Percentiles rank a stretch among this genome's conserved stretches.
phyloP scores from a whole-genome alignment of 208 protist genomes.

The Leptomonas seymouri region DNA sequence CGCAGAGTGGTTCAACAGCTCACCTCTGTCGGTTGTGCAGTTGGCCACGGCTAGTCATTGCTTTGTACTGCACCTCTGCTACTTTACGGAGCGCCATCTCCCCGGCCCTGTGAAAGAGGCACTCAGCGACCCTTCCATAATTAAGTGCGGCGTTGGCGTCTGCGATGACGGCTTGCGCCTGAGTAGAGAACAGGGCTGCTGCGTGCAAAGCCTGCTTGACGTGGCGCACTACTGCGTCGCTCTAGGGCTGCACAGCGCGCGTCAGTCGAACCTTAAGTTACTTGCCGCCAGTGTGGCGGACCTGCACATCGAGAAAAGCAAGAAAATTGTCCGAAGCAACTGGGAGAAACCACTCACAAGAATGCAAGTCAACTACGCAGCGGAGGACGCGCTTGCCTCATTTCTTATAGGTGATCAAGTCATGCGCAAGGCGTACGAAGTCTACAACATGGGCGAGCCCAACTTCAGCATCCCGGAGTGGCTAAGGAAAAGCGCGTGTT shows the following conservation, averaged over 20 bases:
- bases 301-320: constrained; percentile 42
- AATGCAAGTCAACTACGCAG: constrained; percentile 42
- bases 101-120: constrained; percentile 28
- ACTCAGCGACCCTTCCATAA: constrained; percentile 35
- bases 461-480: constrained; percentile 19
- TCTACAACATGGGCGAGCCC: not conserved
- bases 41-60: constrained; percentile 57
- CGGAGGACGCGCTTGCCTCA: constrained; percentile 63
- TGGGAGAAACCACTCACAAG: constrained; percentile 52
- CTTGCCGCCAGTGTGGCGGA: constrained; percentile 28
- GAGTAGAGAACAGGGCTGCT: constrained; percentile 33
- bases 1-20: constrained; percentile 59
- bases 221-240: constrained; percentile 39
- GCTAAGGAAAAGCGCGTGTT: constrained; percentile 15
- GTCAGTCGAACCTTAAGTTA: constrained; percentile 33
- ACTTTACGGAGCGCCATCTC: constrained; percentile 38
- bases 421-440: constrained; percentile 22
- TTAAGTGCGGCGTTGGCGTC: constrained; percentile 63
- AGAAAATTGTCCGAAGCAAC: constrained; percentile 49
- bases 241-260: constrained; percentile 22
- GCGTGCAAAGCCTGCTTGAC: constrained; percentile 38
- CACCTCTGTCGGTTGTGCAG: constrained; percentile 54
- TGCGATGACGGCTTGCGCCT: constrained; percentile 43
- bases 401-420: constrained; percentile 37
- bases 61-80: constrained; percentile 66